Conservation (phyloP, 2,329 filamentous ascomycete species). For the Ascosphaera acerosa region DNA sequence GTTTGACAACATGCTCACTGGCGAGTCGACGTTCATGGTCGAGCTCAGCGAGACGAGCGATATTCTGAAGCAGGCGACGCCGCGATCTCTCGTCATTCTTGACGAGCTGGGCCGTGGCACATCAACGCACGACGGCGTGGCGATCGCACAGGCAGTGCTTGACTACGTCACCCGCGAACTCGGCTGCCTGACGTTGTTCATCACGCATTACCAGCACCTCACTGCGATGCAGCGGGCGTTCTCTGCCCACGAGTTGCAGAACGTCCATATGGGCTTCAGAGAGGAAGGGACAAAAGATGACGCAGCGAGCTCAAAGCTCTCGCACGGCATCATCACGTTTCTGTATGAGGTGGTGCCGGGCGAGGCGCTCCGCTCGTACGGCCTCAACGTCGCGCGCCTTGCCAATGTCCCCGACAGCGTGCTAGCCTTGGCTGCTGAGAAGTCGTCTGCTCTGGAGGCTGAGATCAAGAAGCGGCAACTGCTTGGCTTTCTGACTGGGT, state of each 20-base stretch:
- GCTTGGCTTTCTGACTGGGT: slow-evolving; percentile 12
- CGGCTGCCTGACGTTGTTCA: slow-evolving; percentile 67
- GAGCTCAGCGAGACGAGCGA: slow-evolving; percentile 80
- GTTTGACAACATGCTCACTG: slow-evolving; percentile 83
- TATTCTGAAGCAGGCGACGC: slow-evolving; percentile 71
- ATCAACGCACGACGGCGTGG: slow-evolving; percentile 83
- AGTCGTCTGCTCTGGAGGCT: slow-evolving; percentile 58
- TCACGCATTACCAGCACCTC: slow-evolving; percentile 89
- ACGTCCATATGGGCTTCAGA: slow-evolving; percentile 86
- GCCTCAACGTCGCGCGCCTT: slow-evolving; percentile 71
- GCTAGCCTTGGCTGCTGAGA: slow-evolving; percentile 51
- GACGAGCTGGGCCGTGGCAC: slow-evolving; percentile 90
- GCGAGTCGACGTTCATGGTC: slow-evolving; percentile 95
- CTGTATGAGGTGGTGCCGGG: slow-evolving; percentile 80
- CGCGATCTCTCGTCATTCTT: slow-evolving; percentile 64
- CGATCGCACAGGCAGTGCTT: slow-evolving; percentile 80
- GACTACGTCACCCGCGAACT: slow-evolving; percentile 55
- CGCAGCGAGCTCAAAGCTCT: slow-evolving; percentile 29
- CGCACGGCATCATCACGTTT: slow-evolving; percentile 51
- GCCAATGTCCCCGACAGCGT: slow-evolving; percentile 56
- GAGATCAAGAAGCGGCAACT: slow-evolving; percentile 40
- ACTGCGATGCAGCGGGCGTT: slow-evolving; percentile 47
- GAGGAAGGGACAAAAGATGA: slow-evolving; percentile 28
- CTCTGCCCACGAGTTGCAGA: slow-evolving; percentile 38
- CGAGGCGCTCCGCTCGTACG: slow-evolving; percentile 81